phyloP scores from a whole-genome alignment of 106 monocot genomes.

The Agapanthus africanus region DNA sequence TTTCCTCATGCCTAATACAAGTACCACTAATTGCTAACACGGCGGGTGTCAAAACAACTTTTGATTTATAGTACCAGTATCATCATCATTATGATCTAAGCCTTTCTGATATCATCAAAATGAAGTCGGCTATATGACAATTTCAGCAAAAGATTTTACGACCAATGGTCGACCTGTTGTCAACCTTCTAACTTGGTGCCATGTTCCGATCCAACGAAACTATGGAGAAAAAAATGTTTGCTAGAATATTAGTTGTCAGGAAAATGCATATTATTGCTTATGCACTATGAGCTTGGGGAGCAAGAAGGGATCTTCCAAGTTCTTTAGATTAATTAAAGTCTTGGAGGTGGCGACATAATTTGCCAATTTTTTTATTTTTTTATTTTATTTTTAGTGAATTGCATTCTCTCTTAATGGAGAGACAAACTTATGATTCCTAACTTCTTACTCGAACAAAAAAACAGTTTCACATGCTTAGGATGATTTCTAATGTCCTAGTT shows the following conservation, averaged over 20 bases:
- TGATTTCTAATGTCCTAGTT: not conserved
- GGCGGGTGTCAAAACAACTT: not conserved
- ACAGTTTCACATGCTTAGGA: too few relatives aligned
- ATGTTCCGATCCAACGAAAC: too few relatives aligned
- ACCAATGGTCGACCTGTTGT: not conserved
- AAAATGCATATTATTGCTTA: not conserved
- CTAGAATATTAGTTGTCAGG: not conserved
- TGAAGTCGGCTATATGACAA: not conserved
- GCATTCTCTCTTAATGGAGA: not conserved
- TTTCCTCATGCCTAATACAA: not conserved
- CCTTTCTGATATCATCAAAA: not conserved
- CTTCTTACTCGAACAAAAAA: too few relatives aligned
- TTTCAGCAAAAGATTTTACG: not conserved
- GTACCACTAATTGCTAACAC: not conserved
- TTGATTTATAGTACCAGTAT: not conserved
- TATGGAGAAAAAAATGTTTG: not conserved
- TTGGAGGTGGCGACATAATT: too few relatives aligned
- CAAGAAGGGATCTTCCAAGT: not conserved
- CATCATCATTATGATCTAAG: not conserved
- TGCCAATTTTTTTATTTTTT: too few relatives aligned
- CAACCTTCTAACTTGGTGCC: too few relatives aligned
- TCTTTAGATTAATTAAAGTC: too few relatives aligned
- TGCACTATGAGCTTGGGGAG: not conserved
- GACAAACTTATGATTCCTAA: not conserved
- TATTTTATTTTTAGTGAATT: too few relatives aligned